Conservation (phyloP, 345 rosid genomes). For the Euclidium syriacum region DNA sequence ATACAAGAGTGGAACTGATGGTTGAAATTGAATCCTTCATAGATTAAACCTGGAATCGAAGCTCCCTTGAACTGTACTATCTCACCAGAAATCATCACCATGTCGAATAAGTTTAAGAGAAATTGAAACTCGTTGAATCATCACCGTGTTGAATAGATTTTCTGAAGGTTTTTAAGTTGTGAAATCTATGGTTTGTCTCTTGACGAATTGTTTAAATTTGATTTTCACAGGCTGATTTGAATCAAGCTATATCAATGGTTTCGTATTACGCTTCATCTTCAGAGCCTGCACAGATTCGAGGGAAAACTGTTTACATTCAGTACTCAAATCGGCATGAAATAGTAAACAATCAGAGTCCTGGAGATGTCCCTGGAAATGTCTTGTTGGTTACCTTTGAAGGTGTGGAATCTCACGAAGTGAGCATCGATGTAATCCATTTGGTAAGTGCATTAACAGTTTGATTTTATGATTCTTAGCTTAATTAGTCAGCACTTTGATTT, state of each 20-base stretch:
- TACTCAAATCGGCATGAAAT: constrained; percentile 94
- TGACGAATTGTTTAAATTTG: constrained; percentile 2
- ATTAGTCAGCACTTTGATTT: background rate
- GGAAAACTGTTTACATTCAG: constrained; percentile 90
- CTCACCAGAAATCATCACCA: too few species aligned
- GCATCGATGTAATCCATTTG: constrained; percentile 93
- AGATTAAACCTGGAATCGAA: too few species aligned
- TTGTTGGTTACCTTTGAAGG: constrained; percentile 91
- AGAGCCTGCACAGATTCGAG: constrained; percentile 94
- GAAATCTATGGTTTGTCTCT: background rate
- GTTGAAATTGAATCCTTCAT: too few species aligned
- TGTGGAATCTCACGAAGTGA: constrained; percentile 86
- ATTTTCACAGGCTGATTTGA: constrained; percentile 62
- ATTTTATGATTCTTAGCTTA: background rate
- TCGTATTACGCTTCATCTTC: constrained; percentile 97
- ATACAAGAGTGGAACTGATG: too few species aligned
- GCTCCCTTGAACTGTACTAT: too few species aligned
- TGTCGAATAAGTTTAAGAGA: too few species aligned
- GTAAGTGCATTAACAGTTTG: constrained; percentile 36
- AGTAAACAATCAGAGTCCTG: constrained; percentile 94
- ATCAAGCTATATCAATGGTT: constrained; percentile 96
- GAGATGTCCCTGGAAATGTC: constrained; percentile 95
- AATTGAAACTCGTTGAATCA: too few species aligned
- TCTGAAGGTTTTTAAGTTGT: too few species aligned
- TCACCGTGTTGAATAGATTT: too few species aligned